Evolutionary conservation across 1,139 yeast genomes (phyloP).

Genomic region (Taphrina confusa): DNA sequence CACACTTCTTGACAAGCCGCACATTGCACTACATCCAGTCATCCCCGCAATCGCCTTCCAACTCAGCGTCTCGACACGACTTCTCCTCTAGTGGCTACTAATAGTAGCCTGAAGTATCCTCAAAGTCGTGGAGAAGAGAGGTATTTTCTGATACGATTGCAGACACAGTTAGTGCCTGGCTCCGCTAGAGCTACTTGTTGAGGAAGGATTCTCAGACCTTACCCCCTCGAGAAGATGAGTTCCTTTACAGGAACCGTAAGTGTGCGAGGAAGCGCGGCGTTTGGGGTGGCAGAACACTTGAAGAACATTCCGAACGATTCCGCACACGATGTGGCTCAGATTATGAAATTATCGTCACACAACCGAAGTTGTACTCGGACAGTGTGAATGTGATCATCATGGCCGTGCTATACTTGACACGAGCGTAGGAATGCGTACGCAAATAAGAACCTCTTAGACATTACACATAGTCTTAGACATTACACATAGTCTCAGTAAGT

Average conservation of each 20-base stretch:
- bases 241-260: slow-evolving; percentile 3
- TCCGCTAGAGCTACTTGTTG: slow-evolving; percentile 34
- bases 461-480: too few relatives aligned
- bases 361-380: slow-evolving; percentile 17
- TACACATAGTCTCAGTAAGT: too few relatives aligned
- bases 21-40: slow-evolving; percentile 36
- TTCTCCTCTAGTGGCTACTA: not conserved
- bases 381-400: slow-evolving; percentile 33
- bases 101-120: slow-evolving; percentile 1
- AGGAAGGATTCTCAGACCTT: slow-evolving; percentile 36
- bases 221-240: slow-evolving; percentile 23
- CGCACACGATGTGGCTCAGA: slow-evolving; percentile 15
- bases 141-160: slow-evolving; percentile 35
- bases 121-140: not conserved
- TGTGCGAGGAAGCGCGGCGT: slow-evolving; percentile 36
- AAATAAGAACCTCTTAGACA: too few relatives aligned
- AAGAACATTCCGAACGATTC: slow-evolving; percentile 13
- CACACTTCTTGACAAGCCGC: slow-evolving; percentile 28
- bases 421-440: not conserved
- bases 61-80: not conserved
- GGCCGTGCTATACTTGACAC: slow-evolving; percentile 1
- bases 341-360: slow-evolving; percentile 26
- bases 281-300: slow-evolving; percentile 28
- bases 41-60: slow-evolving; percentile 36
- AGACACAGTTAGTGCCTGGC: slow-evolving; percentile 35